phyloP scores from a whole-genome alignment of 352 stramenopile genomes.

The Phytophthora idaei region DNA sequence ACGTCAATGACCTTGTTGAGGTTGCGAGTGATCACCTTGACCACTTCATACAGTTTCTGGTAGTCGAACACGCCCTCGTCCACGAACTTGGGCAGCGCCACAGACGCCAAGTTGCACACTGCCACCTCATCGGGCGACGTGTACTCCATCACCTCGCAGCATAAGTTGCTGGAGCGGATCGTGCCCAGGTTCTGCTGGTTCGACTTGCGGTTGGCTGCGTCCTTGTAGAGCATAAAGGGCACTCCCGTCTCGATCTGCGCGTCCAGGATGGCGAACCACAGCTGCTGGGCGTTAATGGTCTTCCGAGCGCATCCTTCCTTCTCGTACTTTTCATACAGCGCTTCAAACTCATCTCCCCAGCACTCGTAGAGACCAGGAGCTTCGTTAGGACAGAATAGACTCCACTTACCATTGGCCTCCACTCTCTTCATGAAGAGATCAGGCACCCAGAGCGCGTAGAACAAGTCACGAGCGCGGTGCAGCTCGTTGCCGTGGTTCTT shows the following conservation, averaged over 20 bases:
- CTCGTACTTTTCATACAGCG: slow-evolving; percentile 97
- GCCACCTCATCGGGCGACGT: slow-evolving; percentile 97
- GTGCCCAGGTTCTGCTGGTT: slow-evolving; percentile 99
- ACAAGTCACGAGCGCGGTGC: slow-evolving; percentile 97
- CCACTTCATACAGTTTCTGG: slow-evolving; percentile 94
- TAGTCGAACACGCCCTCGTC: slow-evolving; percentile 93
- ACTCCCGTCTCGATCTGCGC: slow-evolving; percentile 99
- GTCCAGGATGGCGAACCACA: slow-evolving; percentile 99
- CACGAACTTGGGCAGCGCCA: slow-evolving; percentile 97
- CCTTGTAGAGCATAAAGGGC: slow-evolving; percentile 99
- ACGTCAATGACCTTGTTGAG: slow-evolving; percentile 99
- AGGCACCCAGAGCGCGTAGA: slow-evolving; percentile 99
- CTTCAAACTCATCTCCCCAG: slow-evolving; percentile 95
- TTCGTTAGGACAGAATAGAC: slow-evolving; percentile 99
- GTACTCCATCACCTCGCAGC: slow-evolving; percentile 99
- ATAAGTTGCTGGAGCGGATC: slow-evolving; percentile 99
- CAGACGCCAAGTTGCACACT: slow-evolving; percentile 99
- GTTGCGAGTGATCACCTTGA: slow-evolving; percentile 97
- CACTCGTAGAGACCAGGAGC: slow-evolving; percentile 94
- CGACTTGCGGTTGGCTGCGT: slow-evolving; percentile 98
- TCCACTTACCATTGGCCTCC: slow-evolving; percentile 97
- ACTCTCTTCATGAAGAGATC: slow-evolving; percentile 99
- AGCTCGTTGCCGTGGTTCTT: slow-evolving; percentile 99
- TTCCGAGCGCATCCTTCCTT: slow-evolving; percentile 93
- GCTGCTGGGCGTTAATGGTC: slow-evolving; percentile 96